Base-by-base conservation (phyloP, 2,329 filamentous ascomycete genomes). In the Gnomoniopsis smithogilvyi region DNA sequence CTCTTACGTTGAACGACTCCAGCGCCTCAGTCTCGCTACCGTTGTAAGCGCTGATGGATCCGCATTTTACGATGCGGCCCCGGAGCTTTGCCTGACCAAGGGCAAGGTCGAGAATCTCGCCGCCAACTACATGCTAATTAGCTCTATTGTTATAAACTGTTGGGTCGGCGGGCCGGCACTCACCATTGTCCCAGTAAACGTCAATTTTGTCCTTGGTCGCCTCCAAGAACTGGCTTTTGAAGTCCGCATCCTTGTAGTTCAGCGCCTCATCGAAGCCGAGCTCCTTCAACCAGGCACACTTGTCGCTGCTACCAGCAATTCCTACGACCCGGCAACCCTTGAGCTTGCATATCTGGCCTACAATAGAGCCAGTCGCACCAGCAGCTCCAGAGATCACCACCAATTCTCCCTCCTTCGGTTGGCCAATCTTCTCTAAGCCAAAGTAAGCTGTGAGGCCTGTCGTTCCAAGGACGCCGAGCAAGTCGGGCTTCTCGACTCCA, bases 61-160 rank as follows among this genome's bases (percentile, higher is more conserved):
- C 89, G 72, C 89, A 91, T 73, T 89, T 88, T 64, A 88, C 84
- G 70, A 92, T 89, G 36, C 88, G 80, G 15, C 88, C 75, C 68
- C 81, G 76, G 54, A 74, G 73, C 58, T 85, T 87, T 59, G 89
- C 87, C n/a, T 86, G 79, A 3, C 72, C 74, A 43, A 92, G 77
- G 48, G 85, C 87, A 62, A 84, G 72, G 67, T 91, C 86, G 33
- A 91, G 77, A 56, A 91, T 87, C 62, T 89, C 85, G 6, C 88
- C 88, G 12, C 87, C 88, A 21, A 89, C 86, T 72, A 15, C 12
- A 22, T n/a, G 2, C 10, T 1, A 19, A 51, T 63, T 43, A 60
- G 60, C 53, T 33, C 24, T 19, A 7, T 43, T 17, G 24, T 8
- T 38, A 15, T 45, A 19, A 10, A 3, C 43, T 19, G 43, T 19